Percentiles rank a stretch among this genome's conserved stretches.
These are phyloP conservation scores for Rhododendron ferrugineum DNA, from an alignment of 148 eudicot species.

Conservation along the genomic window DNA sequence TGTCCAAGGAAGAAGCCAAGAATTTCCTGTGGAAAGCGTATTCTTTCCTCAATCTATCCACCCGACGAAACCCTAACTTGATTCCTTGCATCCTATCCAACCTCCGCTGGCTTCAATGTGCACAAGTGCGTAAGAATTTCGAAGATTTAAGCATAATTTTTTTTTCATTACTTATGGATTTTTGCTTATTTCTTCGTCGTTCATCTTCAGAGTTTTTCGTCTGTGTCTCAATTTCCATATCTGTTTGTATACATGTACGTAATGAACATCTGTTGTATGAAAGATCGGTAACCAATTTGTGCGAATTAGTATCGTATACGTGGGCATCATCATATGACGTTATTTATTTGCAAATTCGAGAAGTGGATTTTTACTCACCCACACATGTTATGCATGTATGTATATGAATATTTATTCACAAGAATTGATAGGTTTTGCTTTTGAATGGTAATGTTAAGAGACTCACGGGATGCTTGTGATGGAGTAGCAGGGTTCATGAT, in stretches of 20 bases:
- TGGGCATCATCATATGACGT: no score
- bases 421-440: neutral
- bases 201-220: neutral
- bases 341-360: no score
- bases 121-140: slow-evolving; percentile 1
- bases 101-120: slow-evolving; percentile 2
- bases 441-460: neutral
- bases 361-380: no score
- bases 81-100: neutral
- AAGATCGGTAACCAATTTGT: neutral
- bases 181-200: neutral
- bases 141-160: neutral
- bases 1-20: neutral
- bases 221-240: neutral
- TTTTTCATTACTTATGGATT: no score
- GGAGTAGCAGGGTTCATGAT: slow-evolving; percentile 1
- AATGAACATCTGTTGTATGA: neutral
- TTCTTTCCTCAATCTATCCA: neutral
- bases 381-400: neutral
- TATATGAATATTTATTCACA: neutral
- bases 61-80: neutral
- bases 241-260: neutral
- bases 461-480: slow-evolving; percentile 4
- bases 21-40: neutral
- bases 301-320: neutral